Evolutionary conservation across 352 stramenopile genomes (phyloP).

Genomic region (Thalassiosira hispida): DNA sequence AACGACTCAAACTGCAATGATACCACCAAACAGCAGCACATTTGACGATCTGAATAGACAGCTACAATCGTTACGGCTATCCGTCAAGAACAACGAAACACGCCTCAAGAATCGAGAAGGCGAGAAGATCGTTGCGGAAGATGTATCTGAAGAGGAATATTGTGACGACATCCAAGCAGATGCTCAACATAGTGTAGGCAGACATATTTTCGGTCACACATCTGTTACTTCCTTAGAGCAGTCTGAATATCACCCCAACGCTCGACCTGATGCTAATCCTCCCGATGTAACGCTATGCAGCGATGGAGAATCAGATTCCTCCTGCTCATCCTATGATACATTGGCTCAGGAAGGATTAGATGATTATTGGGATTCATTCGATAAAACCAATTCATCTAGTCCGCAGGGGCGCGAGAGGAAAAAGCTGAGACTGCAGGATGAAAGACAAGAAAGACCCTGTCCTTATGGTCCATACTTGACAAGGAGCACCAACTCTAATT

Average conservation of each 20-base stretch:
- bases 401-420: neutral
- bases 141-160: constrained; percentile 3
- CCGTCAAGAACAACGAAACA: neutral
- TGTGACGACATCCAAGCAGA: neutral
- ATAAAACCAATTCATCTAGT: neutral
- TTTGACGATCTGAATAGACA: neutral
- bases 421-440: neutral
- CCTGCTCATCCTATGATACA: constrained; percentile 14
- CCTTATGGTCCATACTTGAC: too few species aligned
- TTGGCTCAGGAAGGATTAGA: constrained; percentile 9
- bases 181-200: neutral
- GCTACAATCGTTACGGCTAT: neutral
- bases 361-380: constrained; percentile 14
- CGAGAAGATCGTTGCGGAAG: neutral
- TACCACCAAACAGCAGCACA: neutral
- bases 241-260: neutral
- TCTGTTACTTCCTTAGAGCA: neutral
- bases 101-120: neutral
- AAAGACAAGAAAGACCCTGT: neutral
- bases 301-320: constrained; percentile 2
- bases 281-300: neutral
- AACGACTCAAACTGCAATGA: neutral
- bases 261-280: neutral
- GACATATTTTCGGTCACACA: too few species aligned
- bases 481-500: too few species aligned